A percentile compares a stretch with the other conserved stretches of the same genome.
Conservation (phyloP, 495 filamentous ascomycete species). For the Haplographium delicatum region DNA sequence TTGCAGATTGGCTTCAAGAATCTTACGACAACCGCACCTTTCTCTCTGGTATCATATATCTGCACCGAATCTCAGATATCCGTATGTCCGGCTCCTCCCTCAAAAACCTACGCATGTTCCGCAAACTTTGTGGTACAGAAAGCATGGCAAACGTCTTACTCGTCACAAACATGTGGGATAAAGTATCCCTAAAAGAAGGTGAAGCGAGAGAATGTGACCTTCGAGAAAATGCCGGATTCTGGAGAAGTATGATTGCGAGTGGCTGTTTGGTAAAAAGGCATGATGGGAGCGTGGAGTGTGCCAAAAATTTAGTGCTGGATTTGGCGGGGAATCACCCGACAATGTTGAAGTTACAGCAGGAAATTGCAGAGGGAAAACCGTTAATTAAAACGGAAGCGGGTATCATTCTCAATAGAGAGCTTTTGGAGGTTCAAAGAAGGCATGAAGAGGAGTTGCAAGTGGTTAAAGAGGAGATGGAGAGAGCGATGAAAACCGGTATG, state of each 20-base stretch:
- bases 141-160: conserved; percentile 36
- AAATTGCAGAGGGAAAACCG: conserved; percentile 31
- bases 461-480: conserved; percentile 19
- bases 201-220: conserved; percentile 34
- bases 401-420: conserved; percentile 26
- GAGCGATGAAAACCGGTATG: conserved; percentile 15
- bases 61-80: conserved; percentile 40
- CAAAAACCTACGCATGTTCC: conserved; percentile 40
- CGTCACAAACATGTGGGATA: conserved; percentile 41
- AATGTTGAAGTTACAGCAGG: conserved; percentile 34
- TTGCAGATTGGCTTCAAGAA: conserved; percentile 28
- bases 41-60: conserved; percentile 37
- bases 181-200: conserved; percentile 23
- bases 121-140: conserved; percentile 36
- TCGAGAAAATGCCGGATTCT: conserved; percentile 30
- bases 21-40: conserved; percentile 24
- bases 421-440: conserved; percentile 17
- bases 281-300: conserved; percentile 28
- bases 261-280: conserved; percentile 27
- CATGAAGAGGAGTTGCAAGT: conserved; percentile 20
- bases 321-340: conserved; percentile 15
- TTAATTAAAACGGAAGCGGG: conserved; percentile 33
- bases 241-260: conserved; percentile 30
- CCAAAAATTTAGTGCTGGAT: conserved; percentile 25
- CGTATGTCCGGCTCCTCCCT: conserved; percentile 34